Evolutionary conservation across 768 basidiomycete species (phyloP), one percentile per base, ranked within the genome.

Genomic region (Dentipellis sp.): DNA sequence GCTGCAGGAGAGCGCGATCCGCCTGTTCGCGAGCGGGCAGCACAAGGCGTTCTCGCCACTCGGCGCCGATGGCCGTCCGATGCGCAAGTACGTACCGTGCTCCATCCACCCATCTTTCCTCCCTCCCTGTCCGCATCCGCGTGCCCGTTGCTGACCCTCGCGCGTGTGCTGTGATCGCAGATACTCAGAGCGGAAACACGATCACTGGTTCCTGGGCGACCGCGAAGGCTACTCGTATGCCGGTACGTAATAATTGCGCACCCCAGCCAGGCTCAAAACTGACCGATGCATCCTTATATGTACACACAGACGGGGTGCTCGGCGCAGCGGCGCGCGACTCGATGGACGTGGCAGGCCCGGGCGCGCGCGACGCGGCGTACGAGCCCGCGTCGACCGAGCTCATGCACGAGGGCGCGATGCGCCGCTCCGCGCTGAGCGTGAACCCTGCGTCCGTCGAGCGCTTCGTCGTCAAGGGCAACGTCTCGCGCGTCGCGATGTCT

Each of bases 181-280:
- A 29, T 62, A 60, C 36, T 62, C 61, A 4, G 61, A 62, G n/a
- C 54, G 61, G 5, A 22, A 52, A 3, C 54, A 54, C 35, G 59
- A 62, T 16, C 56, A 62, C 38, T 62, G 61, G 61, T 62, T 62
- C 22, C 51, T 58, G 12, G 50, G 57, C 2, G 61, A 62, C 54
- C 23, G 56, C 22, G 37, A 62, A 10, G 54, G 61, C 46, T 53
- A 61, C 2, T 62, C 61, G 6, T 46, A 58, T 35, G 54, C 59
- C 23, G 56, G 59, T 60, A 16, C 9, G 56, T 17, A n/a, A 21
- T 14, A 42, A 42, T 42, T 6, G 29, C 29, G 29, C 29, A 29
- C 29, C 29, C n/a, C n/a, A 6, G 39, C 40, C 17, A 11, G 11
- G 9, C 42, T n/a, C 10, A 29, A 29, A 29, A 3, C 29, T 29